Base-by-base conservation (phyloP, 2,329 filamentous ascomycete species). In the Ophiostoma ulmi region DNA sequence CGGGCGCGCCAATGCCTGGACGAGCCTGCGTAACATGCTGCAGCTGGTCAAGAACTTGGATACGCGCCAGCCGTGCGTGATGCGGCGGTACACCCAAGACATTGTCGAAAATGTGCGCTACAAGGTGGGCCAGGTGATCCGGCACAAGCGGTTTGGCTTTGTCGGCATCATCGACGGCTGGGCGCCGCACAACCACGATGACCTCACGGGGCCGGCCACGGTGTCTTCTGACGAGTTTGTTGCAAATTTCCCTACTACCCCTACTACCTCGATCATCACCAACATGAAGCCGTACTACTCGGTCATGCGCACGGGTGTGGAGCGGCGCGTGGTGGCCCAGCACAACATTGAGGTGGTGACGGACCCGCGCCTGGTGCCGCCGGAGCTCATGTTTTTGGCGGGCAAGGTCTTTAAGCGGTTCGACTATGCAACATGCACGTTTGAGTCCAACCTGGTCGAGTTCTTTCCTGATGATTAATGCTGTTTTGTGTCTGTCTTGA, bases 401-500 rank as follows among this genome's bases (percentile, higher is more conserved):
- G 95, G 95, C 0, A 90, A 90, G 75, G 92, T 92, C 79, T 98
- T 99, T 79, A 96, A 92, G 79, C 85, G 93, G 61, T 98, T 93
- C 84, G 92, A 97, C 79, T 77, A 78, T 5, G 81, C 81, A 44
- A 83, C 80, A 0, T 87, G 87, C 74, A 83, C 80, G 4, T 99
- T 98, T 80, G 85, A 97, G 41, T 97, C 93, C 75, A 98, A 97
- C 78, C 77, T 86, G 41, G 80, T 81, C 75, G 92, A 96, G 75
- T 88, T 94, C 76, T 97, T 93, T 79, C 94, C 94, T 0, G 91
- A 97, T 77, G 92, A 96, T 79, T 97, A 74, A 79, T 69, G n/a
- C 7, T 64, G 14, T 69, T 67, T 36, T 22, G 41, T 63, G 48
- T 61, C n/a, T 41, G 58, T 26, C 5, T 52, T 17, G 22, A 0